Percentiles rank a stretch among this genome's conserved stretches.
phyloP scores from a whole-genome alignment of 805 yeast species.

The Starmera dryadoides region DNA sequence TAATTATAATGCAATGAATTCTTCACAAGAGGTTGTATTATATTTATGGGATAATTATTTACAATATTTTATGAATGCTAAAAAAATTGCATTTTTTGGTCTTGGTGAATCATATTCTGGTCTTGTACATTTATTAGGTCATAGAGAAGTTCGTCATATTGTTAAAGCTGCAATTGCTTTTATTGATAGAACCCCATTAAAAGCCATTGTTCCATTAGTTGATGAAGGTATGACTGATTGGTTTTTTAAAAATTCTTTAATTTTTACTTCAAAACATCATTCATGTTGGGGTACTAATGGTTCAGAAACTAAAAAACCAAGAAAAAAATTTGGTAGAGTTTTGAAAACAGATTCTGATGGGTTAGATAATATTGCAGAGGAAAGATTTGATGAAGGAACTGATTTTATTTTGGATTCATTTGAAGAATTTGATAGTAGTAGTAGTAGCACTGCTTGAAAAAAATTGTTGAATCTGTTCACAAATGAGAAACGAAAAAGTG shows the following conservation, averaged over 20 bases:
- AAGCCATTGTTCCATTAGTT: constrained; percentile 76
- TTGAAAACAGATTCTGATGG: constrained; percentile 67
- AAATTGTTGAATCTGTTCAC: not conserved
- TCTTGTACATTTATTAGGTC: constrained; percentile 80
- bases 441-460: not conserved
- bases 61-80: constrained; percentile 58
- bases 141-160: constrained; percentile 57
- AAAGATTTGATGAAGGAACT: constrained; percentile 76
- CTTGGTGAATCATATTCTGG: constrained; percentile 87
- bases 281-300: constrained; percentile 67
- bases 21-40: constrained; percentile 69
- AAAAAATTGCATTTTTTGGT: constrained; percentile 74
- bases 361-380: constrained; percentile 67
- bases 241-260: constrained; percentile 80
- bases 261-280: constrained; percentile 70
- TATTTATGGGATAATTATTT: constrained; percentile 90
- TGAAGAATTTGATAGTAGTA: constrained; percentile 53
- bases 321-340: constrained; percentile 89
- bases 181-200: constrained; percentile 59
- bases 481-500: not conserved
- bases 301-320: constrained; percentile 56
- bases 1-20: constrained; percentile 52
- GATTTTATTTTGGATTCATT: constrained; percentile 78
- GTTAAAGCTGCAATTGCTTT: constrained; percentile 69
- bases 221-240: constrained; percentile 90